Percentiles rank a stretch among this genome's conserved stretches.
Conservation (phyloP, 352 stramenopile genomes). For the Pythium insidiosum region DNA sequence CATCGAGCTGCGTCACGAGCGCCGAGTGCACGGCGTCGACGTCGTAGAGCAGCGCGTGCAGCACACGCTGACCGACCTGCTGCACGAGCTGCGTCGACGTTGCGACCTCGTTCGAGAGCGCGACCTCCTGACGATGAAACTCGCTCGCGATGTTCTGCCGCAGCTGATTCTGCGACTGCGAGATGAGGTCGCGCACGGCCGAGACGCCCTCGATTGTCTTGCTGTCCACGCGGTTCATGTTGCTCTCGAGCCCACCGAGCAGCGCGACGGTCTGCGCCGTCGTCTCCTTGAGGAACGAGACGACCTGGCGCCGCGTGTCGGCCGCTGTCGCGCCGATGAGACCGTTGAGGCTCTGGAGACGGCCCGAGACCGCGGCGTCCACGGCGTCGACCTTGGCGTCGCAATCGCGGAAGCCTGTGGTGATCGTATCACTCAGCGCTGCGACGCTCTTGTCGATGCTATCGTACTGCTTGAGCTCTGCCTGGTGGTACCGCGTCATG, state of each 20-base stretch:
- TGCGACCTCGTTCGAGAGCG: neutral
- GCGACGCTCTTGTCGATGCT: neutral
- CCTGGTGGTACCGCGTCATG: conserved; percentile 2
- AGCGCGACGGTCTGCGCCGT: too few species aligned
- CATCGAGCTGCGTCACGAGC: neutral
- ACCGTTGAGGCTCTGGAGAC: neutral
- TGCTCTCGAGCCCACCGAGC: neutral
- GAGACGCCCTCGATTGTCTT: neutral
- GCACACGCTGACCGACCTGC: neutral
- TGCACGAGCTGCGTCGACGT: neutral
- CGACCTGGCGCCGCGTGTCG: neutral
- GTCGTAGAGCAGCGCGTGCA: conserved; percentile 1
- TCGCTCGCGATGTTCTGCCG: too few species aligned
- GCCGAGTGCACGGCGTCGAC: conserved; percentile 1
- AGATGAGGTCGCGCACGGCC: neutral
- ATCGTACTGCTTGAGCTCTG: conserved; percentile 3
- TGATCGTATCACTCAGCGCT: neutral
- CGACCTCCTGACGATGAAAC: neutral
- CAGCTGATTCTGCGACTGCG: neutral
- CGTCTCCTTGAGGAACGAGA: neutral
- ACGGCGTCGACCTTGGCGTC: neutral
- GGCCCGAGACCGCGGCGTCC: neutral
- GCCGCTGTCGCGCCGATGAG: neutral
- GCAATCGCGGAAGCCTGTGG: neutral
- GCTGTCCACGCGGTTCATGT: neutral